Evolutionary conservation across 352 stramenopile species (phyloP), one percentile per base, ranked within the genome.

Genomic region (Phytophthora pinifolia): DNA sequence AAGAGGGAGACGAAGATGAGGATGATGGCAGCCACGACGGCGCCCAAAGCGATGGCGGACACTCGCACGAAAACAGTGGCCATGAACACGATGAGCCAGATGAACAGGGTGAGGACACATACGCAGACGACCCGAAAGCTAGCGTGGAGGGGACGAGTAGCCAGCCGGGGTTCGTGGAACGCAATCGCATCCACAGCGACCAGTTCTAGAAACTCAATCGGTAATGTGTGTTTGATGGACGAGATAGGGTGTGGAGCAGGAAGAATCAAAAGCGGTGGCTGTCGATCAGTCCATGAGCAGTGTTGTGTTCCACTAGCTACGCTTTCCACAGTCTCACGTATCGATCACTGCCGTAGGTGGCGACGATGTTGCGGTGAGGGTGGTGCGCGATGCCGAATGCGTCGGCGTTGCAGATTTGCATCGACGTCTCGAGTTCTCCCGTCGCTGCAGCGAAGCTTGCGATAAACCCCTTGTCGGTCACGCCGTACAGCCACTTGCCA

Each of bases 321-420:
- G 79, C 80, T 57, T 90, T 89, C 84, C 84, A 94, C 43, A 94
- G 46, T 41, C 84, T 68, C 14, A 94, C 71, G 43, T 92, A 92
- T 65, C 82, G 73, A 36, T 97, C 89, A 25, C 71, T 92, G 17
- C 83, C 83, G 54, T 92, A 96, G 1, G 89, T 97, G 31, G 88
- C 89, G 30, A 97, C 41, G 22, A 97, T 54, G 58, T 97, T 97
- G 43, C 86, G 76, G 51, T 96, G 79, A 4, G 89, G 89, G 44
- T 97, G 89, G 56, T 96, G 88, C 9, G 69, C 68, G 17, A 97
- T 60, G 6, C 89, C 89, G 17, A 94, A 80, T 2, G 86, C 67
- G 14, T 92, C 75, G 27, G 82, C 76, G 8, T 92, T 92, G 51
- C 65, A 88, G 14, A 97, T 82, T 71, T 94, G 86, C 57, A 96